phyloP scores from a whole-genome alignment of 1,139 yeast genomes.

The Hansenula lynferdii region DNA sequence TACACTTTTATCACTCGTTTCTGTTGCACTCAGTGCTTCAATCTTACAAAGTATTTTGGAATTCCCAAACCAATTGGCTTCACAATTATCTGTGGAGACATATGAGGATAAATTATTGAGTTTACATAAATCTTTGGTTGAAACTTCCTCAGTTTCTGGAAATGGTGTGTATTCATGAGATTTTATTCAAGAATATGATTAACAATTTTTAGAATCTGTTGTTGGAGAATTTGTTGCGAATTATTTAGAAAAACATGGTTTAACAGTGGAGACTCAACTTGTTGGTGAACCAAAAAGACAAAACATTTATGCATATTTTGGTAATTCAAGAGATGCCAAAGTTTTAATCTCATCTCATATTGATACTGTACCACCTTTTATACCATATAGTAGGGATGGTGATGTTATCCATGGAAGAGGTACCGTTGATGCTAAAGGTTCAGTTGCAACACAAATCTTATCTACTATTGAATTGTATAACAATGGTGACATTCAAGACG shows the following conservation, averaged over 20 bases:
- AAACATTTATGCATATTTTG: slow-evolving; percentile 51
- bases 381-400: slow-evolving; percentile 44
- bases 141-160: slow-evolving; percentile 14
- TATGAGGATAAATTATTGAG: slow-evolving; percentile 17
- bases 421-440: slow-evolving; percentile 58
- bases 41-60: slow-evolving; percentile 3
- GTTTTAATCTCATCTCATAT: slow-evolving; percentile 59
- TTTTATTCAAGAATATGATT: neutral
- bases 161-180: neutral
- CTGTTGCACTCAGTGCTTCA: slow-evolving; percentile 11
- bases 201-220: slow-evolving; percentile 3
- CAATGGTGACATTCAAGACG: slow-evolving; percentile 23
- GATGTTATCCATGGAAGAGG: slow-evolving; percentile 57
- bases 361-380: slow-evolving; percentile 69
- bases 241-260: slow-evolving; percentile 36
- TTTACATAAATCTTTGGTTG: slow-evolving; percentile 20
- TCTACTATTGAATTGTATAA: slow-evolving; percentile 42
- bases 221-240: slow-evolving; percentile 13
- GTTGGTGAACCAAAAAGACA: slow-evolving; percentile 34
- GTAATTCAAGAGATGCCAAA: slow-evolving; percentile 34
- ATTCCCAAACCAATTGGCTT: neutral
- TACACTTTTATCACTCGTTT: slow-evolving; percentile 4
- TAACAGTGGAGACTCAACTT: slow-evolving; percentile 43
- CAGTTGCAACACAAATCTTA: slow-evolving; percentile 55
- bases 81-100: neutral